A percentile compares a stretch with the other conserved stretches of the same genome.
Conservation (phyloP, 2,329 filamentous ascomycete genomes). For the Leptographium radiaticola region DNA sequence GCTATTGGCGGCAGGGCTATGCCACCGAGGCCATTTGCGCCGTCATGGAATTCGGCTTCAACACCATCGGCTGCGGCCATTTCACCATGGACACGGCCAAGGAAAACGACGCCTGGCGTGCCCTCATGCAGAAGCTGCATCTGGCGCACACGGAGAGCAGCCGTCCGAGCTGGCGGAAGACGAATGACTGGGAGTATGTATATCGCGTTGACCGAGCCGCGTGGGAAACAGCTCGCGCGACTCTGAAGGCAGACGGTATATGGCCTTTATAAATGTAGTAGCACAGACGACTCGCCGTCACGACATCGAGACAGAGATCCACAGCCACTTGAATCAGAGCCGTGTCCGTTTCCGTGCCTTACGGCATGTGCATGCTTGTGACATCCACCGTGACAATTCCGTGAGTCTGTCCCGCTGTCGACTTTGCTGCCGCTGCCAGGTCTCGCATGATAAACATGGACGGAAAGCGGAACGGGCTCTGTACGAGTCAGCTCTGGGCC, state of each 20-base stretch:
- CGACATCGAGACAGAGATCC: too few species aligned
- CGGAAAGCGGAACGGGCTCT: constrained; percentile 45
- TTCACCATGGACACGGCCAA: neutral
- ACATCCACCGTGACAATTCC: too few species aligned
- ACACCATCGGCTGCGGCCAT: neutral
- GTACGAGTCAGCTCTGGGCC: neutral
- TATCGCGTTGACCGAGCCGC: neutral
- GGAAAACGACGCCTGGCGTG: neutral
- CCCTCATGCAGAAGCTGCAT: neutral
- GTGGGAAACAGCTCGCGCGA: neutral
- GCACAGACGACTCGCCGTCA: too few species aligned
- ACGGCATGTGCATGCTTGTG: too few species aligned
- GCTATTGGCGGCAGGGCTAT: constrained; percentile 1
- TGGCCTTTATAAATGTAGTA: neutral
- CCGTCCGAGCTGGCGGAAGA: neutral
- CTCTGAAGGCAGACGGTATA: neutral
- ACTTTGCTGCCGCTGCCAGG: neutral
- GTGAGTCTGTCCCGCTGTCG: neutral
- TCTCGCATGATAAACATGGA: constrained; percentile 48
- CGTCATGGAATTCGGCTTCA: neutral
- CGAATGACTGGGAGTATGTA: neutral
- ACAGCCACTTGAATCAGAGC: too few species aligned
- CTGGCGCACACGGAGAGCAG: neutral
- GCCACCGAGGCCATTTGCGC: neutral
- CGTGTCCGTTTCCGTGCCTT: neutral